These are phyloP conservation scores for Yamadazyma jaroonii DNA, from an alignment of 1,139 yeast genomes.

Conservation along the genomic window DNA sequence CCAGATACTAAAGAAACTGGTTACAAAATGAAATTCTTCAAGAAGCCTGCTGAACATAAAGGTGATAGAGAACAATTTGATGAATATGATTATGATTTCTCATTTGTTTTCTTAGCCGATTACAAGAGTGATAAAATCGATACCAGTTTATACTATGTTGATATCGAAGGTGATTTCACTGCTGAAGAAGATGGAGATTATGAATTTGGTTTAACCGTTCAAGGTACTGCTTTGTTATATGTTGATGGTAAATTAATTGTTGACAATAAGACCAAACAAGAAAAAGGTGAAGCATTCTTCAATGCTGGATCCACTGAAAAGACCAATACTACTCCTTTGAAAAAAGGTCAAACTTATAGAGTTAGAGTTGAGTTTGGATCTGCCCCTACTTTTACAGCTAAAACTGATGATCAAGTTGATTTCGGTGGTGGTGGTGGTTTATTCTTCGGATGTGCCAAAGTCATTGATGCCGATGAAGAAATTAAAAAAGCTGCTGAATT, in stretches of 20 bases:
- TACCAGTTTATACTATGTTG: conserved; percentile 30
- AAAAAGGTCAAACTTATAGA: conserved; percentile 39
- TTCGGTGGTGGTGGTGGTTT: conserved; percentile 25
- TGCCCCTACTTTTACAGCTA: conserved; percentile 35
- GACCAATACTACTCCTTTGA: conserved; percentile 30
- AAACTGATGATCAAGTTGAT: conserved; percentile 8
- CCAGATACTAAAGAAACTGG: conserved; percentile 13
- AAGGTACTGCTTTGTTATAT: conserved; percentile 51
- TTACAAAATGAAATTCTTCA: conserved; percentile 13
- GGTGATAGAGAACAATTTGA: conserved; percentile 25
- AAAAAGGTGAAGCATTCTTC: conserved; percentile 40
- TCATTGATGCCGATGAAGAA: conserved; percentile 18
- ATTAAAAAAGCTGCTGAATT: conserved; percentile 20
- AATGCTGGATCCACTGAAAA: conserved; percentile 49
- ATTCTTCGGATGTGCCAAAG: conserved; percentile 21
- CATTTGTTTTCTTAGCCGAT: conserved; percentile 44
- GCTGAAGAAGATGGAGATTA: conserved; percentile 47
- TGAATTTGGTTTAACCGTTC: conserved; percentile 46
- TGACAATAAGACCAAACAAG: conserved; percentile 52
- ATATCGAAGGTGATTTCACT: conserved; percentile 37
- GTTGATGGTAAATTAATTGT: conserved; percentile 50
- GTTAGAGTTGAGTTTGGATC: conserved; percentile 51
- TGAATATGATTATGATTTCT: conserved; percentile 24
- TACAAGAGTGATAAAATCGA: conserved; percentile 27
- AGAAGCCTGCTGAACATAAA: conserved; percentile 9